Evolutionary conservation across 202 grass and related monocot genomes (phyloP).

Genomic region (Musa balbisiana): DNA sequence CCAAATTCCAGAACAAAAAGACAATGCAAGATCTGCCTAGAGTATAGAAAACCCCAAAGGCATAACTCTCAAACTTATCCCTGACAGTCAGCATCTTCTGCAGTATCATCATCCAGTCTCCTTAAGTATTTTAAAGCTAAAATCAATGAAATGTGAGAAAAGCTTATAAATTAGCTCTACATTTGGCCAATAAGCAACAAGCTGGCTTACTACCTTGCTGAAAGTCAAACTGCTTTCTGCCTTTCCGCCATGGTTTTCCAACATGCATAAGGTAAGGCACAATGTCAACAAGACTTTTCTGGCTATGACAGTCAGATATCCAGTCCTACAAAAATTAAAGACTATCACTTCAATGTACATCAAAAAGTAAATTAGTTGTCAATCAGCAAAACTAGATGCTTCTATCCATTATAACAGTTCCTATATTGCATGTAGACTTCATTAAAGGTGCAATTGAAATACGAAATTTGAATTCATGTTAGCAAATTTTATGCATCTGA

Average conservation of each 20-base stretch:
- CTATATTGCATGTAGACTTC: background rate
- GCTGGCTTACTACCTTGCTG: slow-evolving; percentile 40
- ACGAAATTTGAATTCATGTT: no score
- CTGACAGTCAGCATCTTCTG: background rate
- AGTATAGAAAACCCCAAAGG: background rate
- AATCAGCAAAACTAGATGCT: background rate
- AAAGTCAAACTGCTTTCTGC: slow-evolving; percentile 33
- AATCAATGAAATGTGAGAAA: background rate
- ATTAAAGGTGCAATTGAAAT: no score
- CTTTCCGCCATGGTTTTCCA: slow-evolving; percentile 83
- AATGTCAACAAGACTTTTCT: slow-evolving; percentile 71
- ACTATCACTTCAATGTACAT: background rate
- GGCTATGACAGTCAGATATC: slow-evolving; percentile 65
- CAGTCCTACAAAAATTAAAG: slow-evolving; percentile 48
- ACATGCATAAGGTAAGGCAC: slow-evolving; percentile 91
- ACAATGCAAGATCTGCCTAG: background rate
- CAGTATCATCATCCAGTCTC: background rate
- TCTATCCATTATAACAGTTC: background rate
- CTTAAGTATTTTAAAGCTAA: background rate
- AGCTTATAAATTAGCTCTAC: background rate
- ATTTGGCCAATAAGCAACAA: background rate
- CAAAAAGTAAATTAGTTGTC: background rate
- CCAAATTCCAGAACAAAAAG: background rate
- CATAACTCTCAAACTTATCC: background rate
- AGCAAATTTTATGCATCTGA: no score